These are phyloP conservation scores for Protomyces inundatus DNA, from an alignment of 1,139 yeast species.

Conservation along the genomic window DNA sequence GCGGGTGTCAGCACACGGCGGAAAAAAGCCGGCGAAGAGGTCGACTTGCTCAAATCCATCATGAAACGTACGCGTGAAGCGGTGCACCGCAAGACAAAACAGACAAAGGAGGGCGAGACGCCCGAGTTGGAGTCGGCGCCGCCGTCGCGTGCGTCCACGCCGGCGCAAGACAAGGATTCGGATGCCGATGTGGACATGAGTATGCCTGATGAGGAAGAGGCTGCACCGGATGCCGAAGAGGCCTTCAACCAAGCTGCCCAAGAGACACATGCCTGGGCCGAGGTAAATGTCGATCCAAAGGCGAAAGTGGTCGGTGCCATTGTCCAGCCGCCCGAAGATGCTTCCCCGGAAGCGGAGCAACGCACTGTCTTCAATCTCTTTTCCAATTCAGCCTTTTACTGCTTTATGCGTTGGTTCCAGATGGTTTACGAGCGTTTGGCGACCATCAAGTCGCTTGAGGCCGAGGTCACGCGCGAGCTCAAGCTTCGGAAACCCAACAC, in stretches of 20 bases:
- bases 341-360: slow-evolving; percentile 25
- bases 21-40: slow-evolving; percentile 23
- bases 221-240: slow-evolving; percentile 41
- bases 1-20: slow-evolving; percentile 21
- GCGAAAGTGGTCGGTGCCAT: slow-evolving; percentile 29
- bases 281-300: slow-evolving; percentile 30
- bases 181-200: background rate
- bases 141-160: slow-evolving; percentile 23
- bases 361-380: slow-evolving; percentile 64
- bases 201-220: slow-evolving; percentile 44
- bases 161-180: slow-evolving; percentile 8
- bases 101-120: slow-evolving; percentile 34
- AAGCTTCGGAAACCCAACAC: slow-evolving; percentile 51
- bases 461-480: slow-evolving; percentile 65
- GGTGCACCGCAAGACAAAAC: slow-evolving; percentile 40
- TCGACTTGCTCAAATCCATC: slow-evolving; percentile 14
- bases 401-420: slow-evolving; percentile 80
- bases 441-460: slow-evolving; percentile 67
- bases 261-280: slow-evolving; percentile 65
- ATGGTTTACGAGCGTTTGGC: slow-evolving; percentile 72
- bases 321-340: slow-evolving; percentile 26
- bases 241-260: slow-evolving; percentile 39
- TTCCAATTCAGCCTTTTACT: slow-evolving; percentile 86
- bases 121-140: slow-evolving; percentile 34
- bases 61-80: slow-evolving; percentile 51